Percentiles rank a stretch among this genome's conserved stretches.
Evolutionary conservation across 2,329 filamentous ascomycete species (phyloP).

Genomic region (Phoma sp.): DNA sequence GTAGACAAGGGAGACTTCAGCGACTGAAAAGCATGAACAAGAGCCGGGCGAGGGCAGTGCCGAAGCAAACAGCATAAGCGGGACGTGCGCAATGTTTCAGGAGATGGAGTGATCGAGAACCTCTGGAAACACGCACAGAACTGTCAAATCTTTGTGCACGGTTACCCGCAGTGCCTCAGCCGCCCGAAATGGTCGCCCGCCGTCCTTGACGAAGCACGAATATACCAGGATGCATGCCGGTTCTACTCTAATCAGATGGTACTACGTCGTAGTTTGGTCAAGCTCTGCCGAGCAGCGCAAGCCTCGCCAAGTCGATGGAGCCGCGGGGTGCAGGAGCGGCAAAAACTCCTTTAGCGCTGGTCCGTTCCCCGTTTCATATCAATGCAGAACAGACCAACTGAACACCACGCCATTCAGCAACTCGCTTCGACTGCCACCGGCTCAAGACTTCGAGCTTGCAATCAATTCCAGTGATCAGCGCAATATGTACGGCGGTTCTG

Average conservation of each 20-base stretch:
- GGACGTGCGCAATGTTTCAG: not conserved
- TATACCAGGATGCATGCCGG: too few species aligned
- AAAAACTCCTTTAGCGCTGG: not conserved
- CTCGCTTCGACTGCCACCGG: not conserved
- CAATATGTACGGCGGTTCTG: not conserved
- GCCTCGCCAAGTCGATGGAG: slow-evolving; percentile 7
- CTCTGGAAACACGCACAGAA: not conserved
- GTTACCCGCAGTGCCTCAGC: not conserved
- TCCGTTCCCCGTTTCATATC: not conserved
- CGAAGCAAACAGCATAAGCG: not conserved
- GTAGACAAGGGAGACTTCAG: not conserved
- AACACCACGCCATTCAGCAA: not conserved
- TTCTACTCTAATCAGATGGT: not conserved
- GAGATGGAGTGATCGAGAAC: not conserved
- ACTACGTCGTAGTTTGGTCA: not conserved
- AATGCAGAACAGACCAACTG: not conserved
- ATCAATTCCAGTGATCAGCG: not conserved
- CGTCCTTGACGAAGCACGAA: too few species aligned
- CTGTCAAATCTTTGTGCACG: not conserved
- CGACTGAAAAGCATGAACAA: not conserved
- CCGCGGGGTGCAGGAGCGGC: slow-evolving; percentile 1
- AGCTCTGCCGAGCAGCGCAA: slow-evolving; percentile 9
- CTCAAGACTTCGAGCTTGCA: not conserved
- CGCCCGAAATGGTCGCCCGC: not conserved
- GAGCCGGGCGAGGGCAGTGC: too few species aligned